Evolutionary conservation across 2,329 filamentous ascomycete species (phyloP).

Genomic region (Pyricularia grisea): DNA sequence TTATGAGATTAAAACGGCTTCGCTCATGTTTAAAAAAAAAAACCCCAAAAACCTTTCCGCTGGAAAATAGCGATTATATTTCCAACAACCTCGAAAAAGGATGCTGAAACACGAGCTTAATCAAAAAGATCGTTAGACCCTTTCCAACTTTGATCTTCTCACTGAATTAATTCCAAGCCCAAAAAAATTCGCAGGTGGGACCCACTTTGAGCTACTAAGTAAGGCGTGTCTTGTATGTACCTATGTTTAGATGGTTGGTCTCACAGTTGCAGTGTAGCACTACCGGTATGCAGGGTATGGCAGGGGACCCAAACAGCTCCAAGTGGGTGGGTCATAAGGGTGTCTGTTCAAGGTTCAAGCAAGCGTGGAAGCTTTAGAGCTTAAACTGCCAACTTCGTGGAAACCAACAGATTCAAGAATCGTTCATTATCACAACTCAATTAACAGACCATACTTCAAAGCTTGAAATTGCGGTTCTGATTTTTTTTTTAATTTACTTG

Average conservation of each 20-base stretch:
- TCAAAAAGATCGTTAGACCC: not conserved
- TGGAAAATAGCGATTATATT: not conserved
- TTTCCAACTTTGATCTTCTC: not conserved
- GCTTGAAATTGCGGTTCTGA: not conserved
- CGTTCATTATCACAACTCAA: too few species aligned
- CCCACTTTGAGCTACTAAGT: too few species aligned
- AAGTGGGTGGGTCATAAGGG: not conserved
- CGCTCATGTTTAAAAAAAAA: not conserved
- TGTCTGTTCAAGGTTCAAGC: not conserved
- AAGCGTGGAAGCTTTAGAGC: not conserved
- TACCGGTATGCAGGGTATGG: not conserved
- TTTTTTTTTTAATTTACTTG: too few species aligned
- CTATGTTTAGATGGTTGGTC: too few species aligned
- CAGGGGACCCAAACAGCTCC: not conserved
- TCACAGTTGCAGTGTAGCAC: too few species aligned
- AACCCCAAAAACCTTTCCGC: too few species aligned
- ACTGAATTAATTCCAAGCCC: not conserved
- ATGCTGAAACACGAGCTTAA: not conserved
- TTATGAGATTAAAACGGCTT: not conserved
- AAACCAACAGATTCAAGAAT: too few species aligned
- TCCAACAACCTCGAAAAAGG: not conserved
- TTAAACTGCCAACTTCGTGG: not conserved
- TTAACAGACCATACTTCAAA: not conserved
- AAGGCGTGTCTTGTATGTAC: too few species aligned
- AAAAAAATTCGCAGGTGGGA: not conserved